phyloP scores from a whole-genome alignment of 148 eudicot species.

The Gaultheria prostrata region DNA sequence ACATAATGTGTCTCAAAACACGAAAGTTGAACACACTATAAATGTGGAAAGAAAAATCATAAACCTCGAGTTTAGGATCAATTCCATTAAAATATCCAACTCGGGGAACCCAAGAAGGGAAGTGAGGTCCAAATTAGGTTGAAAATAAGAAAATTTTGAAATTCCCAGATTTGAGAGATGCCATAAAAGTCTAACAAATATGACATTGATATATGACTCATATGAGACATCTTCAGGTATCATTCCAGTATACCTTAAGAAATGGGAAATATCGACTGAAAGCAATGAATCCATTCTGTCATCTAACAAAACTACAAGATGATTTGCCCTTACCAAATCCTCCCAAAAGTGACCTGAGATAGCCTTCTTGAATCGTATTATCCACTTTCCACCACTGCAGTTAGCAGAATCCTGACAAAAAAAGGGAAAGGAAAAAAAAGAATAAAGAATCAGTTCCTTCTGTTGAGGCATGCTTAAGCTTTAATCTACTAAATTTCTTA shows the following conservation, averaged over 20 bases:
- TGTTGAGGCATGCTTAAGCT: background rate
- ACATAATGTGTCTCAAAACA: background rate
- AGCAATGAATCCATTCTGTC: background rate
- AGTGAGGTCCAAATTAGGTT: background rate
- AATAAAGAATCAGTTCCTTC: background rate
- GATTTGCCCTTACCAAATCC: conserved; percentile 61
- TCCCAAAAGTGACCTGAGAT: conserved; percentile 98
- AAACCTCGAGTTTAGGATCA: background rate
- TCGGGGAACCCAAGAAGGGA: background rate
- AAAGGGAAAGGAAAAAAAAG: background rate
- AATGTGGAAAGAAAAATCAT: background rate
- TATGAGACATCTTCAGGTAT: background rate
- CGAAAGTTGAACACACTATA: too few species aligned
- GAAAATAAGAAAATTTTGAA: background rate
- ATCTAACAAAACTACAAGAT: background rate
- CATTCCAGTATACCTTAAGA: background rate
- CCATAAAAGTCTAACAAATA: background rate
- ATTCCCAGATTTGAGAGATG: background rate
- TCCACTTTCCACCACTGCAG: conserved; percentile 98
- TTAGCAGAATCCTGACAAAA: conserved; percentile 80
- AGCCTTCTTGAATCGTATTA: conserved; percentile 83
- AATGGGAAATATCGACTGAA: background rate
- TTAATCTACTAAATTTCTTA: background rate
- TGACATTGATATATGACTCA: background rate
- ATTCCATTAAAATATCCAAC: background rate